phyloP scores from a whole-genome alignment of 2,329 filamentous ascomycete species.

The Diaporthe sp. region DNA sequence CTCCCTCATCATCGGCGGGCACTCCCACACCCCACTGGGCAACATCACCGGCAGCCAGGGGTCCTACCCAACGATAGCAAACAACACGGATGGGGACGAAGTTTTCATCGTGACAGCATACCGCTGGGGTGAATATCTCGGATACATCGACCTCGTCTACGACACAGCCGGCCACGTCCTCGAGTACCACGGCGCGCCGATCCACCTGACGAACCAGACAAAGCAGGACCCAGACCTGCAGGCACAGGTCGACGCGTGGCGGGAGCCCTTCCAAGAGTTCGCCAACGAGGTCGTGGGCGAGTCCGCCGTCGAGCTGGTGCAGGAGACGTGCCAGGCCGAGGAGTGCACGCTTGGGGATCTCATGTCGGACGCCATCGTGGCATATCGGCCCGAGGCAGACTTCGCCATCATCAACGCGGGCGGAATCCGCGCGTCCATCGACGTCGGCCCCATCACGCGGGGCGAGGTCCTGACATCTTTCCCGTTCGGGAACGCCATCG shows the following conservation, averaged over 20 bases:
- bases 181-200: slow-evolving; percentile 72
- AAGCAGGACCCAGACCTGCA: slow-evolving; percentile 68
- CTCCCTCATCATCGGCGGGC: slow-evolving; percentile 77
- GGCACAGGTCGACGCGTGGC: slow-evolving; percentile 69
- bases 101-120: slow-evolving; percentile 78
- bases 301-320: slow-evolving; percentile 68
- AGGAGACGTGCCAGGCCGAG: slow-evolving; percentile 66
- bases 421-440: slow-evolving; percentile 74
- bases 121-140: slow-evolving; percentile 77
- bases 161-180: slow-evolving; percentile 71
- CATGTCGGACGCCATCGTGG: slow-evolving; percentile 70
- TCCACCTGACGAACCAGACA: slow-evolving; percentile 73
- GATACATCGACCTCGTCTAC: slow-evolving; percentile 76
- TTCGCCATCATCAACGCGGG: slow-evolving; percentile 75
- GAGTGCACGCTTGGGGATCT: slow-evolving; percentile 72
- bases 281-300: slow-evolving; percentile 68
- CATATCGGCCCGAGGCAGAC: slow-evolving; percentile 65
- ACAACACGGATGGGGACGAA: slow-evolving; percentile 72
- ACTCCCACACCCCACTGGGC: slow-evolving; percentile 72
- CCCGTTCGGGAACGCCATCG: slow-evolving; percentile 75
- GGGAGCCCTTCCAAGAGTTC: slow-evolving; percentile 71
- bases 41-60: slow-evolving; percentile 69
- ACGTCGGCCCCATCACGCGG: slow-evolving; percentile 70
- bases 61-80: slow-evolving; percentile 72
- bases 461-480: slow-evolving; percentile 74